These are phyloP conservation scores for Petunia hybrid DNA, from an alignment of 305 asterid species.

Conservation along the genomic window DNA sequence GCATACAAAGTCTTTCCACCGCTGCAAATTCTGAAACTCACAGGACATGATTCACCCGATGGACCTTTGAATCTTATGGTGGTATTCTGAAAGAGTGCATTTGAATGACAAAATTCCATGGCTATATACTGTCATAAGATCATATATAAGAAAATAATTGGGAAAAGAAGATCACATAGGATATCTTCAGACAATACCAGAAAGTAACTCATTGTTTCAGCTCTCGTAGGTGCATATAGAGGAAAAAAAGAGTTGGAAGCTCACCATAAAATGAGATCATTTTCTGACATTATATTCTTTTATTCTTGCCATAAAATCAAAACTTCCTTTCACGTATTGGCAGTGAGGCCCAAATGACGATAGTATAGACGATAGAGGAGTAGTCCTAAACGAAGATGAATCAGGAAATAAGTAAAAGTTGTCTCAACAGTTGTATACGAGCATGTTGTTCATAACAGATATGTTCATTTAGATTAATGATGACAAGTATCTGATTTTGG, in stretches of 20 bases:
- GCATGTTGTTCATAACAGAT: no score
- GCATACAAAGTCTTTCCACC: background rate
- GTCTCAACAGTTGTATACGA: no score
- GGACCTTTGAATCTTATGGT: constrained; percentile 1
- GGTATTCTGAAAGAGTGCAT: background rate
- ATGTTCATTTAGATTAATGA: no score
- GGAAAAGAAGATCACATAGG: background rate
- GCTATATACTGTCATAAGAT: background rate
- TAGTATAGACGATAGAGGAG: no score
- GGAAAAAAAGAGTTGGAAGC: background rate
- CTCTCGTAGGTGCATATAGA: no score
- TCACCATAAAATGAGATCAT: constrained; percentile 2
- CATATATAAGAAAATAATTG: background rate
- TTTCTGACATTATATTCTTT: background rate
- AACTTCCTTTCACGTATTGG: background rate
- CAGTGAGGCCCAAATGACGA: no score
- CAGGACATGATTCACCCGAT: background rate
- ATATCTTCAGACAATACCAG: no score
- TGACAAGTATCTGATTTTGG: no score
- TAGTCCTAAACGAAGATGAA: no score
- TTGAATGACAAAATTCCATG: background rate
- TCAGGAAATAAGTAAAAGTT: no score
- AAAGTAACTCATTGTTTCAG: background rate
- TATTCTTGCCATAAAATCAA: background rate
- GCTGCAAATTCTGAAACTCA: background rate